Evolutionary conservation across 768 basidiomycete genomes (phyloP), one percentile per base, ranked within the genome.

Genomic region (Tulasnella calospora): DNA sequence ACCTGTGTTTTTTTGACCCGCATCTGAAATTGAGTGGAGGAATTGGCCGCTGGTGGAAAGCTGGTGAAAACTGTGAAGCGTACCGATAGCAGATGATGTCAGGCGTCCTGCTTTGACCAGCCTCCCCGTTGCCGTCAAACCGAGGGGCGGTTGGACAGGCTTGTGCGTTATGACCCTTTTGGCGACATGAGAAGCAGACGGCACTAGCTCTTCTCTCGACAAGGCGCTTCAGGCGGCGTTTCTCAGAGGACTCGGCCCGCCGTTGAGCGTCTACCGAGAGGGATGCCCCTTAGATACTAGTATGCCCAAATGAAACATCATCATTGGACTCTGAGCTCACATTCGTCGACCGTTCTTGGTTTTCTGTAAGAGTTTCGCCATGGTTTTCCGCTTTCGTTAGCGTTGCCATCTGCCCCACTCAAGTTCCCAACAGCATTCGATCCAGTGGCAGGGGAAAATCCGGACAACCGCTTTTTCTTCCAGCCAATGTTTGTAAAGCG

Each of bases 161-260:
- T 83, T 87, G 90, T 3, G 95, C 95, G 1, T 92, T 86, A 82
- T 98, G 96, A 0, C 96, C 96, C 80, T 87, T 89, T 82, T 90
- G 87, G 74, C 96, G 89, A 85, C 96, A 98, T 3, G 92, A 92
- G 83, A 95, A 96, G 83, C 96, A 98, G 8, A 89, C 90, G 1
- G 91, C 95, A 2, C 86, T 83, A 12, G 87, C 85, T 17, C 87
- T 81, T 61, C 89, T 88, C 71, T 91, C 89, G 3, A 88, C 82
- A 73, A 89, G 88, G 47, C 95, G 90, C 80, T 89, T 88, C 74
- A 90, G 82, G 19, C 94, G 88, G 72, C 95, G 87, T 27, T 85
- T 81, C 82, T 96, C 94, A 0, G 86, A 83, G 27, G 85, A 84
- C 74, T 81, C 80, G 44, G 78, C 80, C 81, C 74, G 74, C 35